These are phyloP conservation scores for Williopsis jadinii DNA, from an alignment of 1,139 yeast species.

Conservation along the genomic window DNA sequence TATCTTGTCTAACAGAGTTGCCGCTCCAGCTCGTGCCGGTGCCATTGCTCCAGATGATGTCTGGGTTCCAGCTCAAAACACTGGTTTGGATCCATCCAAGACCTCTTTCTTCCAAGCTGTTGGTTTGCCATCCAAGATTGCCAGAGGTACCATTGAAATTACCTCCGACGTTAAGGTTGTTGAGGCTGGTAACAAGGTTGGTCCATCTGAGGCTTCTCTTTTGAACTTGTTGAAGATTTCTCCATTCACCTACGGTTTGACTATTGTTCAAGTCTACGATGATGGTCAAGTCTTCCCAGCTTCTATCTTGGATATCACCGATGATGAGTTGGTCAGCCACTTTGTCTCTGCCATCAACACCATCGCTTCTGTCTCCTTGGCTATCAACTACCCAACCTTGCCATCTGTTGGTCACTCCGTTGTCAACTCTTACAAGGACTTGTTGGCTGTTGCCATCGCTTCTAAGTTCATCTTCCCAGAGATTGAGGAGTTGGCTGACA, in stretches of 20 bases:
- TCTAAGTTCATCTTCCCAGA: conserved; percentile 99
- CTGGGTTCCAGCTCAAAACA: conserved; percentile 98
- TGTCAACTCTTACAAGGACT: conserved; percentile 98
- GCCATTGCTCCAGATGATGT: conserved; percentile 98
- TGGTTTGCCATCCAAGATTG: conserved; percentile 99
- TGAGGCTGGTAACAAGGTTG: conserved; percentile 78
- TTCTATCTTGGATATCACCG: conserved; percentile 95
- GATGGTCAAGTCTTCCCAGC: conserved; percentile 98
- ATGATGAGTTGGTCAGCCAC: conserved; percentile 90
- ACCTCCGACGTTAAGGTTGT: conserved; percentile 96
- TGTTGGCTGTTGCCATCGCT: conserved; percentile 96
- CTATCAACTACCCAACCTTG: conserved; percentile 98
- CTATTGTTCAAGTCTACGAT: conserved; percentile 95
- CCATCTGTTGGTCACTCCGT: conserved; percentile 99
- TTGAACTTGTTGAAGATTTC: conserved; percentile 99
- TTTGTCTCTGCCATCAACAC: conserved; percentile 87
- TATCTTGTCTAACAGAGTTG: conserved; percentile 87
- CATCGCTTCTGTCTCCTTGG: conserved; percentile 95
- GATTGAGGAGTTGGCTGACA: conserved; percentile 98
- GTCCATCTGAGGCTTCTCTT: conserved; percentile 98
- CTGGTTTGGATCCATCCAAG: conserved; percentile 99
- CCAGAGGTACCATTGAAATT: conserved; percentile 99
- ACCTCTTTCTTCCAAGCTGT: conserved; percentile 99
- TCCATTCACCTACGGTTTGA: conserved; percentile 98
- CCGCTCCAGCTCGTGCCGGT: conserved; percentile 99